Base-by-base conservation (phyloP, 2,329 filamentous ascomycete species). In the Colletotrichum salicis region DNA sequence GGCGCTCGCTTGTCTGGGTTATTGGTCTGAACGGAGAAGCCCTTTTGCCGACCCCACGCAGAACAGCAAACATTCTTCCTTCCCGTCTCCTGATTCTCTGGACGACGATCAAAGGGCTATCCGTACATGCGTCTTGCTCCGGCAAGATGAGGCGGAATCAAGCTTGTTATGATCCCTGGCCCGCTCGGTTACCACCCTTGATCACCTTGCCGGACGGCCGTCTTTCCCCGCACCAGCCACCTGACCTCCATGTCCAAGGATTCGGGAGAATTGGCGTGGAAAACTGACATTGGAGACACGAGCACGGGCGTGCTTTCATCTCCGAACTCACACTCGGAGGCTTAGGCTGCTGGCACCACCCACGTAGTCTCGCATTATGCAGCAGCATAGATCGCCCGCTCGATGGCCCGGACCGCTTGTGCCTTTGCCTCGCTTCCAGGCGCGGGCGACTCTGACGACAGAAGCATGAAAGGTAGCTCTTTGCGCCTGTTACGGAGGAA, bases 1-100 rank as follows among this genome's bases (percentile, higher is more conserved):
- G 68, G 64, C 64, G 27, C 63, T 67, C 51, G 57, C 48, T 48
- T 70, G 27, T 58, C 15, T 48, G n/a, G 15, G n/a, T 66, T 48
- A 59, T 64, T 69, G 66, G 41, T 54, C 35, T 27, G 33, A 52
- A 54, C 54, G 31, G 54, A 31, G 22, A 7, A 41, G 33, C 45
- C 35, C 22, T 24, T 31, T 37, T 13, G 6, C 55, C 41, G 29
- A 62, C n/a, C 6, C 13, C 27, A 6, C 27, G 13, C 45, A 51
- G 59, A 22, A 29, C 27, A 24, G 13, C 35, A 59, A 45, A 59
- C 22, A 5, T 59, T 59, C 33, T 59, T 48, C 37, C 58, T 54
- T 27, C 24, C 22, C 51, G n/a, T 27, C 51, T 54, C 24, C 22
- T 24, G 10, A 24, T 27, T 54, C 51, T 27, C 51, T 54, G 51